phyloP scores from a whole-genome alignment of 1,139 yeast genomes.

The Wickerhamomyces sp. region DNA sequence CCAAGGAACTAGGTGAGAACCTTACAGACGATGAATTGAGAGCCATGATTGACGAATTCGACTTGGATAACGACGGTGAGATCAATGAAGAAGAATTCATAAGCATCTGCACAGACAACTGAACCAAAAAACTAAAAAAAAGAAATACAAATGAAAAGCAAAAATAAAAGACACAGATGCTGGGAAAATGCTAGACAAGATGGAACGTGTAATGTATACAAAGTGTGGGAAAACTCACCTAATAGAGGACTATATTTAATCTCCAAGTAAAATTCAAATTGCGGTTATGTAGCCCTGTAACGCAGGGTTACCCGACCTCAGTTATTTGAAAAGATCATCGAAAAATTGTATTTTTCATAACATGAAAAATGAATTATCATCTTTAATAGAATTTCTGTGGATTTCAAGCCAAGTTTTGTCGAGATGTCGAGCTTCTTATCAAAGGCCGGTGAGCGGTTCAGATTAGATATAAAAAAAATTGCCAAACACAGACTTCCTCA shows the following conservation, averaged over 20 bases:
- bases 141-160: neutral
- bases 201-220: neutral
- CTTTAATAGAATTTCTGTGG: neutral
- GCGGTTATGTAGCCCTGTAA: neutral
- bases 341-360: too few relatives aligned
- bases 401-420: too few relatives aligned
- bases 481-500: constrained; percentile 27
- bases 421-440: constrained; percentile 21
- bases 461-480: constrained; percentile 20
- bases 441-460: constrained; percentile 24
- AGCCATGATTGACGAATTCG: constrained; percentile 98
- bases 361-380: neutral
- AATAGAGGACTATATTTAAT: neutral
- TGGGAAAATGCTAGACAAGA: too few relatives aligned
- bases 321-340: neutral
- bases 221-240: neutral
- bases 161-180: neutral
- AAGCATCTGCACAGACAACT: constrained; percentile 73
- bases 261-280: neutral
- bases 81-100: constrained; percentile 92
- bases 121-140: neutral
- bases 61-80: constrained; percentile 94
- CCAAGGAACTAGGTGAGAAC: constrained; percentile 90
- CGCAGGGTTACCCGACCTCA: neutral
- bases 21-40: constrained; percentile 87